Base-by-base conservation (phyloP, 31 red algal species). In the Pterothamnion heteromorphum region DNA sequence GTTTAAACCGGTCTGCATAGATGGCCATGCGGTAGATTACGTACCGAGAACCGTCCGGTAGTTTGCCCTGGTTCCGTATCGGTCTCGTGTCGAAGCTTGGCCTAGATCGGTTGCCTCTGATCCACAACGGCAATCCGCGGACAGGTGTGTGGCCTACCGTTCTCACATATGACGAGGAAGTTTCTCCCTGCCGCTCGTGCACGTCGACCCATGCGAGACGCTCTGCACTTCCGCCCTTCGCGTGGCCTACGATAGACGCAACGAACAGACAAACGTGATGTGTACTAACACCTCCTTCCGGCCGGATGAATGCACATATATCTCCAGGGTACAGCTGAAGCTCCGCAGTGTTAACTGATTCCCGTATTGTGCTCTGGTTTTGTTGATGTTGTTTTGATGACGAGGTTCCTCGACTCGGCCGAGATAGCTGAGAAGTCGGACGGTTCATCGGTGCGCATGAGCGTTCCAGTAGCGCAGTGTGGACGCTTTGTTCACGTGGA, bases 21-120 rank as follows among this genome's bases (percentile, higher is more conserved):
- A 89, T 38, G 9, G 87, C 87, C 41, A 74, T 51, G 3, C 87
- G 87, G 43, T 71, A 89, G 1, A 89, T 89, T 23, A 89, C 1
- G 39, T 71, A 89, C 43, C 44, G 33, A n/a, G 3, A 28, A 26
- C 44, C 87, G 43, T 89, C 43, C 36, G 3, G 3, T 26, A 89
- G 43, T 38, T 71, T 38, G 2, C 41, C 87, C n/a, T 64, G 33
- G 87, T 89, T 86, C 1, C 30, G 1, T 44, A 64, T 89, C 43
- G 87, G 43, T 31, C 43, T 22, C 35, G 21, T 26, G 9, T 3
- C 2, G 43, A 51, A 2, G 39, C 43, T 51, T 37, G 39, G 39
- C 72, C 39, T 89, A 1, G 2, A 44, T 38, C 36, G 24, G 27
- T 37, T 51, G 2, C 87, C 87, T 3, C 32, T 38, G 39, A 28